A percentile compares a stretch with the other conserved stretches of the same genome.
phyloP scores from a whole-genome alignment of 108 stramenopile species.

The Skeletonema tropicum region DNA sequence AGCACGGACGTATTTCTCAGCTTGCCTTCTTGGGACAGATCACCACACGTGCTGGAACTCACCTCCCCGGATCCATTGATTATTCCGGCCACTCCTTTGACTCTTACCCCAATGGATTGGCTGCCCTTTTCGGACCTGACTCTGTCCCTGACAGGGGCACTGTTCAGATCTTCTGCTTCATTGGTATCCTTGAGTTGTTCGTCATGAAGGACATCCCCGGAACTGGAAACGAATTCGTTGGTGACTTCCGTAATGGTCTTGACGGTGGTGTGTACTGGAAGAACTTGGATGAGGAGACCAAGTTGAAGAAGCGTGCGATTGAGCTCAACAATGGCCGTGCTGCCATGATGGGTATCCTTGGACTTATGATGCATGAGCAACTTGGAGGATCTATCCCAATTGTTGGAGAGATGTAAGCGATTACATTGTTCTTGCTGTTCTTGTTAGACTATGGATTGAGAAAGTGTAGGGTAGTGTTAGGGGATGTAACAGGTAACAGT shows the following conservation, averaged over 20 bases:
- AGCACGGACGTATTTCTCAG: constrained; percentile 73
- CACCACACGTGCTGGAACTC: constrained; percentile 62
- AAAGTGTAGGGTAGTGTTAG: no score
- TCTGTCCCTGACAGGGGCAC: constrained; percentile 58
- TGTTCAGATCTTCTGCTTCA: constrained; percentile 56
- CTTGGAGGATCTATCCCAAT: constrained; percentile 51
- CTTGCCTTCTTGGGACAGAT: constrained; percentile 74
- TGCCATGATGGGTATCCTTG: constrained; percentile 91
- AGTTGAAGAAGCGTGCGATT: no score
- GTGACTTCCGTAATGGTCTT: constrained; percentile 73
- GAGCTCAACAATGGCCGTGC: constrained; percentile 61
- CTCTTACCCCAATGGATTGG: constrained; percentile 64
- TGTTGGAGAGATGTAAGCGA: constrained; percentile 36
- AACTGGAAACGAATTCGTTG: constrained; percentile 65
- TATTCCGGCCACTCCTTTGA: constrained; percentile 43
- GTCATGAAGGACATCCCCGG: constrained; percentile 71
- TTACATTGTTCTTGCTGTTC: no score
- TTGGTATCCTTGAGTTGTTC: constrained; percentile 72
- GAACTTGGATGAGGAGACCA: no score
- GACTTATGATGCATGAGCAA: constrained; percentile 88
- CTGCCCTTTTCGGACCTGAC: constrained; percentile 51
- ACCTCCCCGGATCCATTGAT: constrained; percentile 56
- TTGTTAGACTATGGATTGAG: no score
- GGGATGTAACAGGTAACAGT: no score
- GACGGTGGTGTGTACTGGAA: no score